Conservation (phyloP, 2,329 filamentous ascomycete genomes). For the Colletotrichum sp. region DNA sequence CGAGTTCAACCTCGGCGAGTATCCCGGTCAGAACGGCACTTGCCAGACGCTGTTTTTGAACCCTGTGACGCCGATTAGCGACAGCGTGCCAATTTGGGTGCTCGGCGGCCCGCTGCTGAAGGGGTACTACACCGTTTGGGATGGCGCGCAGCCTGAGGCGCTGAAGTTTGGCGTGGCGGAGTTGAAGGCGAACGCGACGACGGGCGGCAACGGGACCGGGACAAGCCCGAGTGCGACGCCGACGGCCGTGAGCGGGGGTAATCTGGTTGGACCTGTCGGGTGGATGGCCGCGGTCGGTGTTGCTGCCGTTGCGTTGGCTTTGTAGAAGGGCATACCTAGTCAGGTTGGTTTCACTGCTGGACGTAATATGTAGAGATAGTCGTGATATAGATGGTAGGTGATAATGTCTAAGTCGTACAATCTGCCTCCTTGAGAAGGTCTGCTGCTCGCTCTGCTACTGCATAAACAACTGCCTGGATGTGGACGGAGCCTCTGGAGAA, state of each 20-base stretch:
- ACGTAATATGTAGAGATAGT: background rate
- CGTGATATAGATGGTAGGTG: background rate
- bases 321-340: background rate
- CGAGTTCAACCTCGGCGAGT: conserved; percentile 38
- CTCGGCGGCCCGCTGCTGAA: background rate
- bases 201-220: background rate
- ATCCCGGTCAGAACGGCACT: background rate
- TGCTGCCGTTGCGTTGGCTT: background rate
- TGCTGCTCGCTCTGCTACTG: conserved; percentile 35
- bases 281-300: background rate
- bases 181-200: background rate
- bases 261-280: background rate
- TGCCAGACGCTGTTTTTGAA: background rate
- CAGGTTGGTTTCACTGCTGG: background rate
- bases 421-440: conserved; percentile 8
- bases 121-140: background rate
- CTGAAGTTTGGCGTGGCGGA: background rate
- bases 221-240: background rate
- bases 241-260: background rate
- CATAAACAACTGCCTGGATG: conserved; percentile 37
- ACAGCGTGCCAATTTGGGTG: background rate
- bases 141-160: background rate
- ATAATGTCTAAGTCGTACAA: background rate
- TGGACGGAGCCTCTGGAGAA: conserved; percentile 12
- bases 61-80: background rate